Percentiles rank a stretch among this genome's conserved stretches.
phyloP scores from a whole-genome alignment of 768 basidiomycete species.

The Pleurotus cornucopiae region DNA sequence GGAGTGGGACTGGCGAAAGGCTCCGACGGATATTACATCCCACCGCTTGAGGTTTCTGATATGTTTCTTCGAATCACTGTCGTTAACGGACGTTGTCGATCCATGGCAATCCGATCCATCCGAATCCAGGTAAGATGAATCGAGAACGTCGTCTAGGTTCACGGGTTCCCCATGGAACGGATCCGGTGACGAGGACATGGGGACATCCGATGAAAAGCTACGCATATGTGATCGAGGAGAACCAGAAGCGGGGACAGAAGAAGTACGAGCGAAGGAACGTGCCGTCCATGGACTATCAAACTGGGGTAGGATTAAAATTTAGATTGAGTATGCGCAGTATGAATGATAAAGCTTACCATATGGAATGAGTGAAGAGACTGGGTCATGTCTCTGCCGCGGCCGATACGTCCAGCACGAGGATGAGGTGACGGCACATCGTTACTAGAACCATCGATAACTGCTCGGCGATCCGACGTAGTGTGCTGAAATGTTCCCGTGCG shows the following conservation, averaged over 20 bases:
- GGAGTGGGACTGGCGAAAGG: slow-evolving; percentile 63
- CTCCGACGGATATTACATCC: slow-evolving; percentile 70
- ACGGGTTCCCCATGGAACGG: slow-evolving; percentile 47
- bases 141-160: slow-evolving; percentile 72
- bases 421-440: slow-evolving; percentile 48
- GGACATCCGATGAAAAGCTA: slow-evolving; percentile 33
- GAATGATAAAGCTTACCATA: slow-evolving; percentile 22
- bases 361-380: slow-evolving; percentile 14
- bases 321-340: slow-evolving; percentile 27
- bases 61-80: slow-evolving; percentile 20
- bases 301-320: slow-evolving; percentile 15
- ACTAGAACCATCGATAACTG: slow-evolving; percentile 41
- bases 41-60: slow-evolving; percentile 55
- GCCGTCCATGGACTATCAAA: slow-evolving; percentile 6
- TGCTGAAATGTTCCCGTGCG: slow-evolving; percentile 38
- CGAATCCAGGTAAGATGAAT: slow-evolving; percentile 64
- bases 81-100: slow-evolving; percentile 26
- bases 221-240: slow-evolving; percentile 23
- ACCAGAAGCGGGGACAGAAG: slow-evolving; percentile 24
- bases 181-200: slow-evolving; percentile 26
- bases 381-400: slow-evolving; percentile 4
- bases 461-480: slow-evolving; percentile 26
- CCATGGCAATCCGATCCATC: slow-evolving; percentile 37
- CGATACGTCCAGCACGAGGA: slow-evolving; percentile 21
- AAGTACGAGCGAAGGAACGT: slow-evolving; percentile 20